Evolutionary conservation across 805 yeast species (phyloP).

Genomic region (Teunomyces atbi): DNA sequence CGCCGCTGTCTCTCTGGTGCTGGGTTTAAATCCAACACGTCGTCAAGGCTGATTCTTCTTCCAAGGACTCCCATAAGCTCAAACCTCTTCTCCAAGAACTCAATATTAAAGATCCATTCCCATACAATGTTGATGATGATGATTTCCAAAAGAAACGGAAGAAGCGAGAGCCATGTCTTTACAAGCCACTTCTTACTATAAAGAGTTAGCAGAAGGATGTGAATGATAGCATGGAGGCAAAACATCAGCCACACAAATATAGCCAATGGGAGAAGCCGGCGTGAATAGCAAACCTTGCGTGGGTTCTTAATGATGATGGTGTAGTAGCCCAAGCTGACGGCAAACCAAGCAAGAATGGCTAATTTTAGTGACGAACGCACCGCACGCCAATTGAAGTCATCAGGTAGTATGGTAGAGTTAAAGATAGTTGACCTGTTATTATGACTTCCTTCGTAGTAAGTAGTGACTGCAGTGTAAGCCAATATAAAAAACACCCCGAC

Average conservation of each 20-base stretch:
- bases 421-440: conserved; percentile 11
- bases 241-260: conserved; percentile 41
- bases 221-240: conserved; percentile 33
- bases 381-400: conserved; percentile 18
- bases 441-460: conserved; percentile 11
- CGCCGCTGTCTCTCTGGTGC: conserved; percentile 6
- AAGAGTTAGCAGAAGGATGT: conserved; percentile 23
- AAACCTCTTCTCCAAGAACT: conserved; percentile 44
- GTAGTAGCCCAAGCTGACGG: conserved; percentile 35
- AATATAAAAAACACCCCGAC: conserved; percentile 15
- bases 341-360: conserved; percentile 28
- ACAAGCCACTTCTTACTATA: conserved; percentile 35
- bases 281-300: conserved; percentile 44
- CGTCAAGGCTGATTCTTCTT: conserved; percentile 51
- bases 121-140: conserved; percentile 54
- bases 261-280: conserved; percentile 49
- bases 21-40: conserved; percentile 18
- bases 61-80: conserved; percentile 64
- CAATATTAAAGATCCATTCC: conserved; percentile 65
- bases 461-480: conserved; percentile 17
- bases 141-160: conserved; percentile 45
- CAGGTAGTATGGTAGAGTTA: conserved; percentile 5
- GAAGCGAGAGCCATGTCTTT: conserved; percentile 49
- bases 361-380: conserved; percentile 28
- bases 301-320: conserved; percentile 34